Base-by-base conservation (phyloP, 2,329 filamentous ascomycete species). In the Colletotrichum gloeosporioides region DNA sequence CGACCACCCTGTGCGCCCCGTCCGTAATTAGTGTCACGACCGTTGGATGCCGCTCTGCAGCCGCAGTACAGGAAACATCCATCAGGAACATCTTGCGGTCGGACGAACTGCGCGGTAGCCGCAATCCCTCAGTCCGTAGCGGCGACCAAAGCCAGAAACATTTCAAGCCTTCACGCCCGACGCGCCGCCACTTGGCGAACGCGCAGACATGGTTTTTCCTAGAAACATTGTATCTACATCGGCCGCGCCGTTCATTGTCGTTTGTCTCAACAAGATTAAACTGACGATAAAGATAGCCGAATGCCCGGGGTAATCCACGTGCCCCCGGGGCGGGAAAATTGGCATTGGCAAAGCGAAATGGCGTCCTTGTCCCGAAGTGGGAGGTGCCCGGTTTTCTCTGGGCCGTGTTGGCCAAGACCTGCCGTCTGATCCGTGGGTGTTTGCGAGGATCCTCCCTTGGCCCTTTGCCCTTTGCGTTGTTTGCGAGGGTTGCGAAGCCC, bases 271-370 rank as follows among this genome's bases (percentile, higher is more conserved):
- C 49, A 57, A 76, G 61, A 76, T 74, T 76, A 49, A 59, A 22
- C 72, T 69, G 59, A 25, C 49, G 71, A 76, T 66, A 74, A 76
- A 74, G 71, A 76, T 76, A 76, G 71, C 70, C 71, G 74, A 76
- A 64, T 69, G 59, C 27, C 70, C 49, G 65, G 74, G 70, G 74
- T 74, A 65, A 76, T 69, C 70, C 65, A 76, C 73, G 73, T 76
- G 70, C 64, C 64, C 39, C 69, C 64, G 59, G 36, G 62, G 44
- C 22, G 18, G 61, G 57, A 27, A 76, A 69, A 76, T 76, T 76
- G 65, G 64, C 61, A 53, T 44, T 34, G 39, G 71, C 34, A 62
- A 68, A 76, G 71, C 74, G 74, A 76, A 76, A 76, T 74, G 57
- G 31, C 66, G 74, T n/a, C 18, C 36, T 59, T 73, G 32, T 53